A percentile compares a stretch with the other conserved stretches of the same genome.
These are phyloP conservation scores for Fusarium anguioides DNA, from an alignment of 2,329 filamentous ascomycete species.

Conservation along the genomic window DNA sequence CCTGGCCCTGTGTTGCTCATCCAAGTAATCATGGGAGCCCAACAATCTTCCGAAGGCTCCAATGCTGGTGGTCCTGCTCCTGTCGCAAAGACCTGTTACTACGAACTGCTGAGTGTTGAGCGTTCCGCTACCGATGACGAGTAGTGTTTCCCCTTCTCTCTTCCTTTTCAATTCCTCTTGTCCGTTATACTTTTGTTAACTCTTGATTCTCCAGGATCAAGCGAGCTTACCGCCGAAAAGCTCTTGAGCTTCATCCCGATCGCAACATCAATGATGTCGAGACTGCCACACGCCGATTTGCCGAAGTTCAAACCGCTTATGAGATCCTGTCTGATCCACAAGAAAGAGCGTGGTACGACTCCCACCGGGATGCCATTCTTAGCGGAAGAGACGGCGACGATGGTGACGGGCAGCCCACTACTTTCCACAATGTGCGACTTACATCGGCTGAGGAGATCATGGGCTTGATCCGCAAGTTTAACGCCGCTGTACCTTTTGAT, in stretches of 20 bases:
- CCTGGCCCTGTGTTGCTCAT: conserved; percentile 1
- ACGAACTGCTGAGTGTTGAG: conserved; percentile 82
- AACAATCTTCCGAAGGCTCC: conserved; percentile 62
- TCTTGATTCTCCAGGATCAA: conserved; percentile 73
- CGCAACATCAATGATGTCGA: conserved; percentile 90
- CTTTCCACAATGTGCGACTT: conserved; percentile 75
- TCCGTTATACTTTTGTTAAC: background rate
- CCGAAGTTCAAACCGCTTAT: conserved; percentile 92
- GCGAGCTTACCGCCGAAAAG: conserved; percentile 90
- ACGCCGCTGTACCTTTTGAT: conserved; percentile 79
- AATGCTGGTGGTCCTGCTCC: conserved; percentile 48
- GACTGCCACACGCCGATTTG: conserved; percentile 84
- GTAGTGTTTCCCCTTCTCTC: conserved; percentile 56
- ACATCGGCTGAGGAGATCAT: conserved; percentile 86
- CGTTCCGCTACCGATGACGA: conserved; percentile 82
- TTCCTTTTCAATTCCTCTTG: background rate
- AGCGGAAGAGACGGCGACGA: conserved; percentile 66
- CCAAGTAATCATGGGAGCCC: conserved; percentile 60
- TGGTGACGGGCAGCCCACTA: conserved; percentile 63
- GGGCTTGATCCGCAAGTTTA: conserved; percentile 82
- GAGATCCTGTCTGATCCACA: conserved; percentile 96
- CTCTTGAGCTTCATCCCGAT: conserved; percentile 93
- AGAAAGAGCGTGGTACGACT: conserved; percentile 97
- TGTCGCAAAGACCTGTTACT: conserved; percentile 79
- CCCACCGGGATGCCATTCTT: conserved; percentile 87